Evolutionary conservation across 169 alveolate species (phyloP).

Genomic region (Eimeria brunetti): DNA sequence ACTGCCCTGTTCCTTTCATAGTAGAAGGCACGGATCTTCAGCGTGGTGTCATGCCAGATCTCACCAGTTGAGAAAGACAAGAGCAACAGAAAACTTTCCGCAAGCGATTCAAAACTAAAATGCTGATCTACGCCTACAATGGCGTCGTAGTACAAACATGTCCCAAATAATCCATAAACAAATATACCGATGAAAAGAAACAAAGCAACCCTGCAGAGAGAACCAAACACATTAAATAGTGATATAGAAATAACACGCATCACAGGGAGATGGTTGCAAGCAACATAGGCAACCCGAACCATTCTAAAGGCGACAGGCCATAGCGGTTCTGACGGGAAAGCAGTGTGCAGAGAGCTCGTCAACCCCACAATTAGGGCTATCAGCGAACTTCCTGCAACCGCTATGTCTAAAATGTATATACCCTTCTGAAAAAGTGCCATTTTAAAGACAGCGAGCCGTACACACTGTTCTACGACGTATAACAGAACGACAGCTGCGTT

Average conservation of each 20-base stretch:
- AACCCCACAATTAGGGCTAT: constrained; percentile 48
- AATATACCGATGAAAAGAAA: constrained; percentile 27
- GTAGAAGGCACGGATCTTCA: constrained; percentile 60
- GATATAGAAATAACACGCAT: constrained; percentile 64
- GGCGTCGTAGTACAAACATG: constrained; percentile 65
- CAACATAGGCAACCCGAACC: constrained; percentile 69
- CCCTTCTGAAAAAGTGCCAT: constrained; percentile 32
- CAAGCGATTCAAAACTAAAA: constrained; percentile 13
- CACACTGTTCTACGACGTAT: constrained; percentile 44
- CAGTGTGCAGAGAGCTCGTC: constrained; percentile 9
- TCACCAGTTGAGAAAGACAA: constrained; percentile 77
- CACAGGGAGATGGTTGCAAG: constrained; percentile 49
- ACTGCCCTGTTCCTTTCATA: background rate
- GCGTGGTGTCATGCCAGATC: constrained; percentile 74
- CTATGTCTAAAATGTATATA: constrained; percentile 36
- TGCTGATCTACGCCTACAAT: constrained; percentile 21
- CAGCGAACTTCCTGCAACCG: constrained; percentile 18
- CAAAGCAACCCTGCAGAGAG: constrained; percentile 47
- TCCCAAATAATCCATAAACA: constrained; percentile 70
- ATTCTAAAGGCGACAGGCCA: constrained; percentile 78
- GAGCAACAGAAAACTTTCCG: constrained; percentile 39
- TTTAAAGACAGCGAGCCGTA: background rate
- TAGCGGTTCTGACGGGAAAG: constrained; percentile 59
- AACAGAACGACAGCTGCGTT: constrained; percentile 42
- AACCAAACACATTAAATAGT: constrained; percentile 24